phyloP scores from a whole-genome alignment of 2,329 filamentous ascomycete genomes.

The Hypoxylon sp. region DNA sequence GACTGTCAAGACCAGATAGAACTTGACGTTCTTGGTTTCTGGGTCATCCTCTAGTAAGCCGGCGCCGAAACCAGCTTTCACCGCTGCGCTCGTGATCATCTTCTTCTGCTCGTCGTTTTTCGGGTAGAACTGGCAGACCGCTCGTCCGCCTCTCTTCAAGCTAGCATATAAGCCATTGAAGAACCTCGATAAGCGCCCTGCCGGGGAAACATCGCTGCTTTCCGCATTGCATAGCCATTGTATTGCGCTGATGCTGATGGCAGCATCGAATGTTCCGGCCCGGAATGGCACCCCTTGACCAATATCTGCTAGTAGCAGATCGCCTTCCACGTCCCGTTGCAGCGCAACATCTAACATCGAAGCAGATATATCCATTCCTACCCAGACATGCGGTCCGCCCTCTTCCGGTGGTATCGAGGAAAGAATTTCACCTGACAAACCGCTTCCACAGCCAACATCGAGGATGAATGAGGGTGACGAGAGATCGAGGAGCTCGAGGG shows the following conservation, averaged over 20 bases:
- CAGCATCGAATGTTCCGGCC: slow-evolving; percentile 92
- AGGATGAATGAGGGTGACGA: slow-evolving; percentile 86
- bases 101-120: slow-evolving; percentile 92
- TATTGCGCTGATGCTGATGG: slow-evolving; percentile 94
- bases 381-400: slow-evolving; percentile 91
- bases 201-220: slow-evolving; percentile 84
- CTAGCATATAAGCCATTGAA: slow-evolving; percentile 93
- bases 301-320: slow-evolving; percentile 94
- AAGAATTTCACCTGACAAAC: slow-evolving; percentile 93
- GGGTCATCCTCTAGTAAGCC: slow-evolving; percentile 96
- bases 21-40: slow-evolving; percentile 94
- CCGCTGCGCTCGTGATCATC: slow-evolving; percentile 92
- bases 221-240: slow-evolving; percentile 99
- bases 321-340: slow-evolving; percentile 91
- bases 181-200: slow-evolving; percentile 84
- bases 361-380: slow-evolving; percentile 96
- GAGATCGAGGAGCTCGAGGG: slow-evolving; percentile 91
- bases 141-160: slow-evolving; percentile 85
- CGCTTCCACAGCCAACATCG: slow-evolving; percentile 96
- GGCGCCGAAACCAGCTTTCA: slow-evolving; percentile 94
- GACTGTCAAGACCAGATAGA: slow-evolving; percentile 95
- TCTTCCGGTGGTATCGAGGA: slow-evolving; percentile 77
- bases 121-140: slow-evolving; percentile 98
- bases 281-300: slow-evolving; percentile 96
- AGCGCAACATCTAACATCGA: slow-evolving; percentile 98